Base-by-base conservation (phyloP, 208 protist species). In the Crithidia mellificae region DNA sequence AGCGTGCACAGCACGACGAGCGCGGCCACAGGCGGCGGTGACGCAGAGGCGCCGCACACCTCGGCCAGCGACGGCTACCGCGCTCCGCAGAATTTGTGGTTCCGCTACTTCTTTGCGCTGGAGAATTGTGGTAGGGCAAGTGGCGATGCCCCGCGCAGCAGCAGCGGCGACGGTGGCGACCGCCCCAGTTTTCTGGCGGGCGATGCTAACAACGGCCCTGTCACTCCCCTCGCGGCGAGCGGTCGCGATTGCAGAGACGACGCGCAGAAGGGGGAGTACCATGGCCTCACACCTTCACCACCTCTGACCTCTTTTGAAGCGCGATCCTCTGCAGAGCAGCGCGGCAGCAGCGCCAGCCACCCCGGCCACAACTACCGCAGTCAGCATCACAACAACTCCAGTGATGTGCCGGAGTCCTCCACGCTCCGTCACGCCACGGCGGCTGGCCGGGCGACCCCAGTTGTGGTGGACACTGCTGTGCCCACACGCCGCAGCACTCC, bases 71-170 rank as follows among this genome's bases (percentile, higher is more conserved):
- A 71, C 51, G 74, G 64, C 3, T 93, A 85, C 61, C 41, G 51
- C 29, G 56, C 69, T 12, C 83, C 84, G 19, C 49, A 51, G 5
- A 81, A 81, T 29, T 2, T 75, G 51, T 91, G 88, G 88, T 81
- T 93, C 49, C 84, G 83, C 39, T 81, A 73, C 63, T 91, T 88
- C 50, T 86, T 91, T 49, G 72, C 72, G 2, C 68, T 82, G 47
- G 54, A 79, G 38, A 27, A 77, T 3, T 24, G 20, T 12, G 24
- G 41, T 20, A 15, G 17, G 46, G n/a, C 46, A 27, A 2, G 12
- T n/a, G 41, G 41, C 8, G 41, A 46, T 6, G 41, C 15, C 12
- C 8, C 3, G 8, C 41, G 41, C 41, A 46, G n/a, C 41, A 17
- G 14, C 41, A n/a, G n/a, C 41, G 14, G 3, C 41, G n/a, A n/a